phyloP scores from a whole-genome alignment of 2,329 filamentous ascomycete genomes.

The Thielaviopsis euricoi region DNA sequence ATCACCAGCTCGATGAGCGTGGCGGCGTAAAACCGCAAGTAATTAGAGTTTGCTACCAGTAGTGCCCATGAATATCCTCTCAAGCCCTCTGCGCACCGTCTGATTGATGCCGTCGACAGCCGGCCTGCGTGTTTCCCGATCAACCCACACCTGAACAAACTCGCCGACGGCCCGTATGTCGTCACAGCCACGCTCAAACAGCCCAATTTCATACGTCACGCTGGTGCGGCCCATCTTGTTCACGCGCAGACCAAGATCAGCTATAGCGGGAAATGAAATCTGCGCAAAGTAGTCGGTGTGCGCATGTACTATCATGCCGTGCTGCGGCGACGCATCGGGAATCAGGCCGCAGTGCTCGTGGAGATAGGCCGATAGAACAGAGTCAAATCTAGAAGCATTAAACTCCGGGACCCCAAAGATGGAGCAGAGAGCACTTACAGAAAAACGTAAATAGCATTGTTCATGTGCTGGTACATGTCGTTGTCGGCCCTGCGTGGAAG shows the following conservation, averaged over 20 bases:
- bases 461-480: constrained; percentile 89
- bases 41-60: background rate
- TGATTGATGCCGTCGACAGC: constrained; percentile 43
- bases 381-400: constrained; percentile 50
- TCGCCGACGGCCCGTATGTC: constrained; percentile 70
- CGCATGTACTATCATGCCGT: constrained; percentile 72
- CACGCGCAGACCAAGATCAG: constrained; percentile 69
- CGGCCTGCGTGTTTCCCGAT: constrained; percentile 52
- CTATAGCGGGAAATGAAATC: constrained; percentile 63
- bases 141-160: constrained; percentile 81
- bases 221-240: constrained; percentile 73
- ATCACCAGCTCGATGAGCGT: background rate
- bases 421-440: constrained; percentile 30
- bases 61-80: constrained; percentile 31
- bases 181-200: constrained; percentile 62
- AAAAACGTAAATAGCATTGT: constrained; percentile 76
- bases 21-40: too few relatives aligned
- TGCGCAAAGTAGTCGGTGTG: constrained; percentile 75
- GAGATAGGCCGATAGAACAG: constrained; percentile 76
- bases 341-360: constrained; percentile 60
- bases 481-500: constrained; percentile 56
- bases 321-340: constrained; percentile 52
- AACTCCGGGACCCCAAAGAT: background rate
- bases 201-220: constrained; percentile 75
- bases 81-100: constrained; percentile 40